Base-by-base conservation (phyloP, 78 protist species). In the Dictyostelium brefeldianum region DNA sequence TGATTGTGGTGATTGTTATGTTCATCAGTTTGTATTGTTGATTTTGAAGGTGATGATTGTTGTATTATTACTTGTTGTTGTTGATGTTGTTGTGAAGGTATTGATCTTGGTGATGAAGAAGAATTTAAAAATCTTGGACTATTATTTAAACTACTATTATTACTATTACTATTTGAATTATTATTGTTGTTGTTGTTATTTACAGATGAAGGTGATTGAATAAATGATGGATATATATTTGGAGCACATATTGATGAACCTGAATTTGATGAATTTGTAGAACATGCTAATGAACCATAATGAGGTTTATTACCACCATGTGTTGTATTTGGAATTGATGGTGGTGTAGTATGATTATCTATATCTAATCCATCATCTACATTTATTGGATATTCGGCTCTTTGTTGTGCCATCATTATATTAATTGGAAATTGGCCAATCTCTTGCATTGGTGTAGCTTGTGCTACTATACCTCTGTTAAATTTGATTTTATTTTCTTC, bases 121-220 rank as follows among this genome's bases (percentile, higher is more conserved):
- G 78, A 71, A n/a, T 20, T 71, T 17, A 71, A 47, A 43, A 25
- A 29, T 65, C 73, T 65, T 65, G 73, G 73, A 15, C 47, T 29
- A 65, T 65, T 65, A 65, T 46, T 71, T 46, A 43, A 17, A 71
- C 78, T 71, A 71, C 78, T 71, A 71, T 71, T 71, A 71, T 71
- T 46, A 71, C 78, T 71, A 20, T 71, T 36, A 15, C 18, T 17
- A 22, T 47, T 18, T 5, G 50, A 20, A 29, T 27, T 69, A 36
- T 27, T 69, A 14, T 36, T 59, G 25, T 53, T 53, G 25, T 64
- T 64, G n/a, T 27, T 27, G 25, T 25, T 64, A 27, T 64, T 64
- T 20, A 1, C 22, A 29, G 18, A 15, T 59, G n/a, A 9, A 71
- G 53, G 57, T 43, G 78, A 31, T 15, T 36, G 36, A 41, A 43